Base-by-base conservation (phyloP, 768 basidiomycete species). In the Coprinopsis sp. region DNA sequence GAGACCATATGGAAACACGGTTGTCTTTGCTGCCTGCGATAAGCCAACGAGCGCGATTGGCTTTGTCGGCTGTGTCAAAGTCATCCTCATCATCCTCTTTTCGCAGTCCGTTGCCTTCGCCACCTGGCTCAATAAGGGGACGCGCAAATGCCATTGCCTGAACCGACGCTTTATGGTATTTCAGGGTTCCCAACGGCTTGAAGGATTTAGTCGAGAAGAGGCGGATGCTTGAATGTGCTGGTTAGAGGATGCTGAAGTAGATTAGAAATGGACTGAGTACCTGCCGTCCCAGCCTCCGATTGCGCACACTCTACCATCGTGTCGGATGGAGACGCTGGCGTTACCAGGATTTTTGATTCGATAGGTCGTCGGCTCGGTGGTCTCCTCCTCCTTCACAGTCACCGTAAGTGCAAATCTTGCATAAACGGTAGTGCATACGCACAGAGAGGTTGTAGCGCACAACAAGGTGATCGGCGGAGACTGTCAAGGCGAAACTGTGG, bases 211-310 rank as follows among this genome's bases (percentile, higher is more conserved):
- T 83, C 0, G 91, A 87, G 64, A 87, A 92, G 6, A 97, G 68
- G 0, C 91, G 81, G 14, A 94, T 72, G 48, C 91, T 96, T 58
- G 2, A 29, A 13, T 13, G 4, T 24, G 19, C 29, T 29, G 13
- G 29, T 36, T 30, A 28, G 3, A 45, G 33, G n/a, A 37, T 46
- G 19, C 16, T 40, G 21, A 14, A 7, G 29, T 34, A 34, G n/a
- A 50, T n/a, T 30, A 12, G n/a, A 33, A 24, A 27, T 24, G 13
- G 12, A 33, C 29, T 5, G 66, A 87, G 55, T 53, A 93, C 94
- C 74, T 80, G 28, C 95, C 93, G 51, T 98, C 93, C 95, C 95
- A 97, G 0, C 93, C 91, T 2, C 87, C 94, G 2, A 93, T 70
- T 0, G 92, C 93, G 54, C 92, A 86, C 0, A 97, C 78, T 18